Base-by-base conservation (phyloP, 805 yeast species). In the Cyberlindnera euphorbiae region DNA sequence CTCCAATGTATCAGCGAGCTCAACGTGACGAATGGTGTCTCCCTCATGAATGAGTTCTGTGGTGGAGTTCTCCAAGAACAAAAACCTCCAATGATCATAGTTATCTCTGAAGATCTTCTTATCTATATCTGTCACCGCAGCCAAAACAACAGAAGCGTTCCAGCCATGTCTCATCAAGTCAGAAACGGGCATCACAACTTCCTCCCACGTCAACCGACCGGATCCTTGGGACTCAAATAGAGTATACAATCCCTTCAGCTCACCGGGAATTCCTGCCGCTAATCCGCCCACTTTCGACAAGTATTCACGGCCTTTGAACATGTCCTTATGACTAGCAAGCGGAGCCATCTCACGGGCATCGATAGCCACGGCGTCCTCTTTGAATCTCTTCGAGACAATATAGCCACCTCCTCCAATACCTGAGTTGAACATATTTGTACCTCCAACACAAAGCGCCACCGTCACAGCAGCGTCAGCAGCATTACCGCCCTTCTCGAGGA, bases 381-480 rank as follows among this genome's bases (percentile, higher is more conserved):
- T 67, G 10, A 68, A 63, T 18, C 57, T 59, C 28, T 55, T 55
- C 24, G 46, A 45, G 4, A 77, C 68, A 1, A 78, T 71, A 29
- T 83, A 81, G 49, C 75, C 87, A 0, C 83, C 86, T 8, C 98
- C 97, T 7, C 97, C 96, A 28, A 90, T 79, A 0, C 97, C 96
- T 2, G 95, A 80, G 39, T 81, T 80, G 63, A 82, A 86, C 44
- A 87, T 79, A 53, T 85, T 84, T 16, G 86, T 62, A 36, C 84
- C 70, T 3, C 97, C 97, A 22, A 90, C 77, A 54, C 98, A 90
- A 19, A 90, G 66, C 0, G 95, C 86, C 10, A 85, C 83, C 0
- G 95, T 82, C 3, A 90, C 81, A 0, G 95, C 85, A 0, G 96
- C 95, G 56, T 90, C 98, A 0, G 95, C 96, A 2, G 97, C 96